Evolutionary conservation across 495 filamentous ascomycete species (phyloP).

Genomic region (Penicillium tannophilum): DNA sequence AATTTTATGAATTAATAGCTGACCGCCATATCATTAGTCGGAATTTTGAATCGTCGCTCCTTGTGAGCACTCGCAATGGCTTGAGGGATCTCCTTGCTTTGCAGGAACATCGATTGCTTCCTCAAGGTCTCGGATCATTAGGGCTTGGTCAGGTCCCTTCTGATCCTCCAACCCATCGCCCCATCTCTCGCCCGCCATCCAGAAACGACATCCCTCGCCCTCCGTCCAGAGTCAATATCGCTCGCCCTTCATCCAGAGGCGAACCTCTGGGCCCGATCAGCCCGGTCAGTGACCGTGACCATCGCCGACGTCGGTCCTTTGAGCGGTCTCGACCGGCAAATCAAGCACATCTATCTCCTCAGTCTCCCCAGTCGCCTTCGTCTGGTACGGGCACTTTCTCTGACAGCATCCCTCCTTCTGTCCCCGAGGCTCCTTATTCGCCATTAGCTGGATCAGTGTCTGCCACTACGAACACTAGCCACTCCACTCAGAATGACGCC

Average conservation of each 20-base stretch:
- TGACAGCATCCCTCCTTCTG: constrained; percentile 38
- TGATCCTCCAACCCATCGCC: neutral
- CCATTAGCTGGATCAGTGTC: constrained; percentile 40
- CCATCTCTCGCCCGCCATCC: neutral
- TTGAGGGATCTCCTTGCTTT: neutral
- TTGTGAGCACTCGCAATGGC: neutral
- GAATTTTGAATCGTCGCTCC: neutral
- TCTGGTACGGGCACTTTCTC: constrained; percentile 34
- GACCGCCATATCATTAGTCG: constrained; percentile 1
- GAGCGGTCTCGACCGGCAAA: constrained; percentile 39
- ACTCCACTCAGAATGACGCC: constrained; percentile 34
- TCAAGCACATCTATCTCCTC: constrained; percentile 27
- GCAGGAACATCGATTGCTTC: neutral
- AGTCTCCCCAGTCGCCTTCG: constrained; percentile 36
- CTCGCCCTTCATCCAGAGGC: constrained; percentile 29
- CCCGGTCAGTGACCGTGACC: constrained; percentile 37
- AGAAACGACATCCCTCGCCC: constrained; percentile 12
- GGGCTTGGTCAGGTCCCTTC: neutral
- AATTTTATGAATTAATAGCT: constrained; percentile 10
- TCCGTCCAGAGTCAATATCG: constrained; percentile 27
- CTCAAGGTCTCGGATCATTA: neutral
- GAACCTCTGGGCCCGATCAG: constrained; percentile 34
- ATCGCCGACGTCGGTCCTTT: constrained; percentile 40
- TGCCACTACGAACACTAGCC: constrained; percentile 31
- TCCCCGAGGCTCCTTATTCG: constrained; percentile 45